Base-by-base conservation (phyloP, 495 filamentous ascomycete genomes). In the Neurospora sp. region DNA sequence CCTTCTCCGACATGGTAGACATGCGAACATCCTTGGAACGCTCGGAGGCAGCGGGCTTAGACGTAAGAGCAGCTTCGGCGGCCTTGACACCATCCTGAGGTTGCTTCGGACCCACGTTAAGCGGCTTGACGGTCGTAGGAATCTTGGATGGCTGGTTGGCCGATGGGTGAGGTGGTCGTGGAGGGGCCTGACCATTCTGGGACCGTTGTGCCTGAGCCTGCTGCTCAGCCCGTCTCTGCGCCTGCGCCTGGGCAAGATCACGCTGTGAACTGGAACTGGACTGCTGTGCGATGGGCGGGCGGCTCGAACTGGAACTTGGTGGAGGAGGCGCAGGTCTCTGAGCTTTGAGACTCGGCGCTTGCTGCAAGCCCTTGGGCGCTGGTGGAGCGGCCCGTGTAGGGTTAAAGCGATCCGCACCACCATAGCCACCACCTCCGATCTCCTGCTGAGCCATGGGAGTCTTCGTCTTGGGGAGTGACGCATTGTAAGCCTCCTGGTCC, bases 1-100 rank as follows among this genome's bases (percentile, higher is more conserved):
- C 94, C 76, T 88, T 91, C 82, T 99, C 96, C 45, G 92, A 90
- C 96, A 99, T 98, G 76, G 89, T 93, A 69, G 95, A 98, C 92
- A 99, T 98, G 75, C 96, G 93, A 61, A 94, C 96, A 81, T 89
- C 88, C 83, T 96, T 94, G 81, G 96, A 89, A 53, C 92, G 90
- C 69, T 92, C 87, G 3, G 80, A 72, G 20, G 90, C 80, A 8
- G 88, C 79, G 48, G 88, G 85, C 84, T 96, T 95, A 75, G 90
- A 88, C 0, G 91, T 91, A 74, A 96, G 84, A 8, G 93, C 92
- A 53, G 89, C 88, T 81, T 97, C 93, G 35, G 94, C 92, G 76
- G 93, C 90, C 80, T 93, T 92, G 72, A 94, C 86, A 17, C 89
- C 85, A 82, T 93, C 90, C 40, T 83, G 77, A 17, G 84, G 80